These are phyloP conservation scores for Gardenia jasminoides DNA, from an alignment of 257 asterid species.

Conservation along the genomic window DNA sequence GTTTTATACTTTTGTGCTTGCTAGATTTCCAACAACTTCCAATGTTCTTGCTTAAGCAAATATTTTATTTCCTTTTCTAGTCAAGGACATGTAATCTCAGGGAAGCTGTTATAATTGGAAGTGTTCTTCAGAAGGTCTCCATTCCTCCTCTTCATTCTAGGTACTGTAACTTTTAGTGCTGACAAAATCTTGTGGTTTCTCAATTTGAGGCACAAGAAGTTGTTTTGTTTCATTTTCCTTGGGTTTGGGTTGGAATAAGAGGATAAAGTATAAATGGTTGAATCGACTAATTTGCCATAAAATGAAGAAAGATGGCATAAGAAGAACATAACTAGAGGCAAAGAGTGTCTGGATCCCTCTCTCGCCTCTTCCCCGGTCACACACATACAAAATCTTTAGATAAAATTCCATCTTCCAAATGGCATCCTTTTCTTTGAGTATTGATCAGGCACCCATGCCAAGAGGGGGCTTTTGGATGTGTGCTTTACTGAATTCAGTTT, in stretches of 20 bases:
- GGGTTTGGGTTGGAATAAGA: background rate
- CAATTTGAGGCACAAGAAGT: background rate
- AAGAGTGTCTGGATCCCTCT: too few species aligned
- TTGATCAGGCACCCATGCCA: too few species aligned
- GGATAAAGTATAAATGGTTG: background rate
- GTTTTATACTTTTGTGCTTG: background rate
- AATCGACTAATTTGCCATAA: too few species aligned
- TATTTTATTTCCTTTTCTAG: slow-evolving; percentile 36
- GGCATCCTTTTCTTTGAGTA: too few species aligned
- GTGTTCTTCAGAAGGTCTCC: slow-evolving; percentile 81
- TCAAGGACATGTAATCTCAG: slow-evolving; percentile 75
- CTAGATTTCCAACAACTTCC: background rate
- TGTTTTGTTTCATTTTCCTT: background rate
- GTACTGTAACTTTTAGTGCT: slow-evolving; percentile 31
- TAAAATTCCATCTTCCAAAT: too few species aligned
- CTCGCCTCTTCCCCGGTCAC: too few species aligned
- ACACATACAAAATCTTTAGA: background rate
- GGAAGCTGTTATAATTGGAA: slow-evolving; percentile 89
- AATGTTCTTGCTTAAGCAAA: background rate
- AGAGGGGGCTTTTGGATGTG: background rate
- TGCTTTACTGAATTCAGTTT: background rate
- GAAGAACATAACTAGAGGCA: too few species aligned
- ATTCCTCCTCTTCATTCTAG: slow-evolving; percentile 92
- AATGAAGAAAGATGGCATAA: too few species aligned
- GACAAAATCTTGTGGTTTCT: background rate